Evolutionary conservation across 371 early-diverging fungal genomes (phyloP), one percentile per base, ranked within the genome.

Genomic region (Blastocladiella emersonii): DNA sequence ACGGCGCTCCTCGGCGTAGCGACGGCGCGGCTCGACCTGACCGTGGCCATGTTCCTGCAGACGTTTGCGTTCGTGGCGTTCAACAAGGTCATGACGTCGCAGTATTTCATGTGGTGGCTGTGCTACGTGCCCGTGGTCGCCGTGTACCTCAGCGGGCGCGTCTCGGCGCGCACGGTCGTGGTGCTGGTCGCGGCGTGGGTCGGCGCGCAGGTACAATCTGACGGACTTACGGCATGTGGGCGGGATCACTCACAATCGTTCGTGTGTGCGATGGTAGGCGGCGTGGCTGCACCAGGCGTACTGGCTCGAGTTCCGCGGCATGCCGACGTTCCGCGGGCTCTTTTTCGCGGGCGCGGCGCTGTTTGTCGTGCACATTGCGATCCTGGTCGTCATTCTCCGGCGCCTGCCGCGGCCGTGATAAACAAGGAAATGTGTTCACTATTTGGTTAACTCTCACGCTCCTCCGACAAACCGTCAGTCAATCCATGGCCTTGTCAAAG

Each of bases 21-120:
- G 12, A 91, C 83, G 74, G 87, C 53, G 19, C 32, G 84, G 34
- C 79, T 82, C 51, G 95, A 95, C 67, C 71, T 94, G 19, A 83
- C 83, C 60, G 87, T 95, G 68, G 90, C 92, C 4, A 81, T 82
- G 48, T 96, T 95, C 71, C 71, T 87, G 34, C 96, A 95, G 66
- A 98, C 98, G 0, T 92, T 93, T 77, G 78, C 86, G 1, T 98
- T 98, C 79, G 98, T 98, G 7, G 82, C 88, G 25, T 88, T 86
- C 67, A 96, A 98, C 80, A 97, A 96, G 75, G 98, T 98, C 44
- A 12, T 36, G 66, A 36, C 27, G n/a, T 12, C 2, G 4, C 70
- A 90, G 91, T 96, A 97, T 66, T 97, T 97, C 67, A 93, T 96
- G 93, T 97, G 98, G 98, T 96, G 95, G 70, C 79, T 95, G 10